Percentiles rank a stretch among this genome's conserved stretches.
These are phyloP conservation scores for Ophiocordyceps sinensis DNA, from an alignment of 2,329 filamentous ascomycete genomes.

Conservation along the genomic window DNA sequence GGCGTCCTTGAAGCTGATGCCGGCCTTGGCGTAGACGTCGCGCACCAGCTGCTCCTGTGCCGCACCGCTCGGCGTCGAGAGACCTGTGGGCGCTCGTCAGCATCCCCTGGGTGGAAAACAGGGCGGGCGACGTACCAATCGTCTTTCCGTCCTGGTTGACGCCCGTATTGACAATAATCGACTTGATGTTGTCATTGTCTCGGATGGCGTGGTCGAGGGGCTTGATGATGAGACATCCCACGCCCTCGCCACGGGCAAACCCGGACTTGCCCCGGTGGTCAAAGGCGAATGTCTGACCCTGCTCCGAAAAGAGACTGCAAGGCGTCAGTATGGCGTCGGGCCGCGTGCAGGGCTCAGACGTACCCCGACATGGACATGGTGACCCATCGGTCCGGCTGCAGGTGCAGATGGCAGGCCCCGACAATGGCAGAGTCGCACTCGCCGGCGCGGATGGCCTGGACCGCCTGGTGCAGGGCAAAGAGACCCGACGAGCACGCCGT, in stretches of 20 bases:
- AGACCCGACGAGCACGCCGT: constrained; percentile 38
- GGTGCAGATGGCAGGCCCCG: constrained; percentile 31
- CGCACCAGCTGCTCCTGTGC: constrained; percentile 30
- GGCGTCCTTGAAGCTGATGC: constrained; percentile 14
- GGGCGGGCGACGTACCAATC: constrained; percentile 1
- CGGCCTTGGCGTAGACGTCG: constrained; percentile 17
- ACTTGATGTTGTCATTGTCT: constrained; percentile 39
- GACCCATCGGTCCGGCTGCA: constrained; percentile 24
- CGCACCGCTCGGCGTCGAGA: constrained; percentile 38
- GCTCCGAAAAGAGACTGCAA: constrained; percentile 26
- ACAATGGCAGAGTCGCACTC: constrained; percentile 32
- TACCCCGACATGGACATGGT: constrained; percentile 17
- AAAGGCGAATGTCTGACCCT: constrained; percentile 32
- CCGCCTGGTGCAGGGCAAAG: constrained; percentile 33
- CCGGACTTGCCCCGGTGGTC: constrained; percentile 23
- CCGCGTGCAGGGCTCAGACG: background rate
- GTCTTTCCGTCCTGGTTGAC: constrained; percentile 42
- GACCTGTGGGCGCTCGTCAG: constrained; percentile 21
- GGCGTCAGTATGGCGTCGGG: background rate
- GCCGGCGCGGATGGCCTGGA: constrained; percentile 30
- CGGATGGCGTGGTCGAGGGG: constrained; percentile 36
- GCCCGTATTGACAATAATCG: constrained; percentile 33
- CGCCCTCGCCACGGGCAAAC: constrained; percentile 47
- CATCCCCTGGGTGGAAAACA: background rate
- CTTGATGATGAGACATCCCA: constrained; percentile 41